Conservation (phyloP, 2,329 filamentous ascomycete species). For the Cladosporium oxysporum region DNA sequence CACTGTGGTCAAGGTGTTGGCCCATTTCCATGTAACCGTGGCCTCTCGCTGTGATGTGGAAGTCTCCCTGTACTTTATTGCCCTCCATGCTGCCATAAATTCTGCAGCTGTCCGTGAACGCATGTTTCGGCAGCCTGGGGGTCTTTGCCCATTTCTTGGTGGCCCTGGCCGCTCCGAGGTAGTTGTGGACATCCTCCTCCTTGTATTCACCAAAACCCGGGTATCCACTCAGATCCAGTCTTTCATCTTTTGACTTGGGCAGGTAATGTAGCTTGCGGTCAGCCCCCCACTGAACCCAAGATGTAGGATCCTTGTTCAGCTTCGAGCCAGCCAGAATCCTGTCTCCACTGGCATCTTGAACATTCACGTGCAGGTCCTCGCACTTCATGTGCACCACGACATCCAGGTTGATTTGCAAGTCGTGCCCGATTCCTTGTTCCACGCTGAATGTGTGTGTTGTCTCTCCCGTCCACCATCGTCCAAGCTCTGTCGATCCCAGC, state of each 20-base stretch:
- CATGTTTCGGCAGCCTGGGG: slow-evolving; percentile 59
- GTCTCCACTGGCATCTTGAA: slow-evolving; percentile 93
- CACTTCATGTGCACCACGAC: slow-evolving; percentile 90
- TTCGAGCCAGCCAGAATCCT: slow-evolving; percentile 78
- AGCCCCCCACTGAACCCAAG: slow-evolving; percentile 80
- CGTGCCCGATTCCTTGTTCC: slow-evolving; percentile 84
- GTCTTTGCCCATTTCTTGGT: slow-evolving; percentile 72
- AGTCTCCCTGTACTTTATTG: slow-evolving; percentile 97
- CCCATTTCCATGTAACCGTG: slow-evolving; percentile 89
- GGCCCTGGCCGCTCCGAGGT: slow-evolving; percentile 70
- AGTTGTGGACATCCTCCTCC: slow-evolving; percentile 89
- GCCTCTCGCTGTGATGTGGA: slow-evolving; percentile 92
- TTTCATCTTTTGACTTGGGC: slow-evolving; percentile 62
- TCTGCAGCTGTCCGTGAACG: slow-evolving; percentile 71
- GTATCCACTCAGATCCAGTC: slow-evolving; percentile 44
- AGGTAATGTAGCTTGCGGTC: slow-evolving; percentile 57
- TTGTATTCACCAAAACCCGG: slow-evolving; percentile 51
- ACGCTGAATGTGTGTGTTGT: slow-evolving; percentile 91
- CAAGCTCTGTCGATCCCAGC: slow-evolving; percentile 76
- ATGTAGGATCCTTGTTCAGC: slow-evolving; percentile 74
- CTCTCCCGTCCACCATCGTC: slow-evolving; percentile 78
- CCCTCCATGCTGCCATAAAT: slow-evolving; percentile 87
- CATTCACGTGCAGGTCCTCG: slow-evolving; percentile 87
- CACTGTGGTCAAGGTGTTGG: slow-evolving; percentile 75
- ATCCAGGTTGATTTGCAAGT: slow-evolving; percentile 93